Conservation (phyloP, 331 rosid species). For the Malus hybrid region DNA sequence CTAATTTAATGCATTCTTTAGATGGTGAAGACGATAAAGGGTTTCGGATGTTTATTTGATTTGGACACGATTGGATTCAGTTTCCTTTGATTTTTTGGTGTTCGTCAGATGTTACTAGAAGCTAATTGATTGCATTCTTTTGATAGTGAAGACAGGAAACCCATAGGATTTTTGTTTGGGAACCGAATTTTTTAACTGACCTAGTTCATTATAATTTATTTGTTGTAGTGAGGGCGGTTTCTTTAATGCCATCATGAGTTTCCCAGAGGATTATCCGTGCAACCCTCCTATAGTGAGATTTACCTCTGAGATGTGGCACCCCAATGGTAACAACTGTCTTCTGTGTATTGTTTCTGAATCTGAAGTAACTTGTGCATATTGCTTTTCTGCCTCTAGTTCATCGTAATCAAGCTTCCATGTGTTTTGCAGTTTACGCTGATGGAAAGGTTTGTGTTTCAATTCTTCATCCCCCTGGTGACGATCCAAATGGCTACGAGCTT, state of each 20-base stretch:
- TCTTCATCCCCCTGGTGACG: conserved; percentile 58
- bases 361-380: neutral
- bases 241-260: conserved; percentile 44
- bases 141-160: neutral
- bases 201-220: neutral
- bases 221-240: conserved; percentile 42
- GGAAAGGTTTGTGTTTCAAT: conserved; percentile 54
- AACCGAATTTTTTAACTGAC: neutral
- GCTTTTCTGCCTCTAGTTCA: neutral
- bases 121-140: neutral
- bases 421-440: conserved; percentile 28
- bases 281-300: conserved; percentile 43
- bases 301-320: conserved; percentile 44
- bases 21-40: neutral
- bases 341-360: neutral
- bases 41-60: neutral
- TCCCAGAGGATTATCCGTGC: conserved; percentile 34
- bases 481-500: conserved; percentile 51
- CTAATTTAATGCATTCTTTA: neutral
- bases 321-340: conserved; percentile 30
- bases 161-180: neutral
- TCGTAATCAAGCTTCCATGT: neutral
- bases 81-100: neutral
- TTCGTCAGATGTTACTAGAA: neutral
- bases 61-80: neutral